Percentiles rank a stretch among this genome's conserved stretches.
Evolutionary conservation across 148 eudicot species (phyloP).

Genomic region (Arctostaphylos glauca): DNA sequence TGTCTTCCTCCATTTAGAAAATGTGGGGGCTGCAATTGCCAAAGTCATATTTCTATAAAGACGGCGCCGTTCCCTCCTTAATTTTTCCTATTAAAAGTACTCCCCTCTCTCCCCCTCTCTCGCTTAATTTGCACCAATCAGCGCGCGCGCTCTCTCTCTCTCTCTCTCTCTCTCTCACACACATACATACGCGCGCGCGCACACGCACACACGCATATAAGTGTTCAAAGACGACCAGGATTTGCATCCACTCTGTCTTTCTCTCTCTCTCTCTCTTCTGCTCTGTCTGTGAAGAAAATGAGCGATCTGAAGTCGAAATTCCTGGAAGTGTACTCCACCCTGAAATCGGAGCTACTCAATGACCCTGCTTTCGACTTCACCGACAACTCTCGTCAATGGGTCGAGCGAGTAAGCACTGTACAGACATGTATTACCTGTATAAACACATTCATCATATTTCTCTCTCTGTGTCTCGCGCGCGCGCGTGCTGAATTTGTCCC

Average conservation of each 20-base stretch:
- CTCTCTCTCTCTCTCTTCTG: background rate
- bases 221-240: background rate
- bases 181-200: too few species aligned
- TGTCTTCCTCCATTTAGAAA: background rate
- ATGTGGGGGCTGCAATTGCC: background rate
- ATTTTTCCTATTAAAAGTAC: background rate
- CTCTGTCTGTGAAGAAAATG: background rate
- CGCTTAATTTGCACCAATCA: background rate
- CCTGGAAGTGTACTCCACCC: constrained; percentile 45
- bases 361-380: constrained; percentile 82
- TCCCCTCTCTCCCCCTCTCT: background rate
- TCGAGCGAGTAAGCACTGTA: background rate
- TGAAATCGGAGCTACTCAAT: constrained; percentile 70
- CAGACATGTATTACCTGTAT: background rate
- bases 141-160: background rate
- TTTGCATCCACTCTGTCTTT: background rate
- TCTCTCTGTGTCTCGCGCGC: background rate
- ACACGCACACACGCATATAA: background rate
- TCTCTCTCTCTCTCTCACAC: background rate
- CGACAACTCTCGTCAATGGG: constrained; percentile 38
- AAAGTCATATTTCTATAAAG: background rate
- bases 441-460: background rate
- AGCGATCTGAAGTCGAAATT: constrained; percentile 59
- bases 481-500: background rate
- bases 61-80: background rate